phyloP scores from a whole-genome alignment of 345 rosid species.

The Boechera divaricarpa region DNA sequence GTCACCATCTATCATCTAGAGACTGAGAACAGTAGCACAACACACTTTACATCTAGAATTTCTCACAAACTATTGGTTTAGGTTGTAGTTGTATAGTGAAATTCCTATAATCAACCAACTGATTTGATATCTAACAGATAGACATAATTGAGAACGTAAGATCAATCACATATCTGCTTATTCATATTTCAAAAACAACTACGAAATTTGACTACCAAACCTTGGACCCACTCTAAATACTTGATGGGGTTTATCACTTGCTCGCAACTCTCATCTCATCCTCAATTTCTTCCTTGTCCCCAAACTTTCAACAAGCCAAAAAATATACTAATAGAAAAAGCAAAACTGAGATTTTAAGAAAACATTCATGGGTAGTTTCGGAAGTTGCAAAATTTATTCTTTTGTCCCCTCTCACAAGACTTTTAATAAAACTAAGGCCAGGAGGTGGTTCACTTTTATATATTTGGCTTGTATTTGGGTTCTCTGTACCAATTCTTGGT shows the following conservation, averaged over 20 bases:
- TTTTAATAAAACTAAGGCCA: conserved; percentile 40
- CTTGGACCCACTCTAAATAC: conserved; percentile 40
- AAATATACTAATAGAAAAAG: neutral
- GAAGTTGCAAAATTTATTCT: conserved; percentile 34
- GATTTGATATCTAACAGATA: conserved; percentile 23
- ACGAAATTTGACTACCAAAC: conserved; percentile 32
- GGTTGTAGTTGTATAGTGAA: conserved; percentile 22
- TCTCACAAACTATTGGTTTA: conserved; percentile 6
- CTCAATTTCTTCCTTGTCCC: conserved; percentile 27
- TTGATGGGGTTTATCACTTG: conserved; percentile 27
- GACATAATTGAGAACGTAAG: conserved; percentile 12
- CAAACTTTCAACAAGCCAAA: conserved; percentile 37
- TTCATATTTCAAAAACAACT: conserved; percentile 33
- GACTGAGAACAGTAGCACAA: conserved; percentile 1
- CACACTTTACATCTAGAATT: neutral
- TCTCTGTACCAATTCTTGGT: conserved; percentile 51
- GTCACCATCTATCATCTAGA: conserved; percentile 2
- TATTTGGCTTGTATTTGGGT: conserved; percentile 43
- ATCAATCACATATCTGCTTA: conserved; percentile 28
- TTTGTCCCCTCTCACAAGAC: conserved; percentile 45
- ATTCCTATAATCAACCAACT: conserved; percentile 6
- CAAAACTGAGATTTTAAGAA: conserved; percentile 11
- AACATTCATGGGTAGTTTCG: conserved; percentile 39
- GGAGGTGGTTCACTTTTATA: conserved; percentile 42
- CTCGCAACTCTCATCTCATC: conserved; percentile 4